These are phyloP conservation scores for Blyttiomyces sp. DNA, from an alignment of 371 early-diverging fungal genomes.

Conservation along the genomic window DNA sequence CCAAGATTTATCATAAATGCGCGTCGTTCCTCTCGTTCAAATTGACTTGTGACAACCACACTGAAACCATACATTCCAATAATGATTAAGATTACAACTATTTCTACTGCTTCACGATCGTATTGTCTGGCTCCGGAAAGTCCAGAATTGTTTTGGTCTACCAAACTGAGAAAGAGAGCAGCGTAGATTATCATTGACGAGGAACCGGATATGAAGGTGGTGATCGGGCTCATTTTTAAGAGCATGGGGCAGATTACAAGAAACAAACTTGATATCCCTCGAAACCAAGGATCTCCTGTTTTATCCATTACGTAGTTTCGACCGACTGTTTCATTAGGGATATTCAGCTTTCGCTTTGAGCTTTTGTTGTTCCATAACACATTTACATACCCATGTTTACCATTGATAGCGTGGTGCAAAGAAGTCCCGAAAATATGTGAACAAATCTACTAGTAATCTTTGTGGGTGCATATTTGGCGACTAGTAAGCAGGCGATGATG, in stretches of 20 bases:
- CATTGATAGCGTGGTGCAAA: not conserved
- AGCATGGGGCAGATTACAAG: slow-evolving; percentile 6
- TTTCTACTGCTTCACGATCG: no score
- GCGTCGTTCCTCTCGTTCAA: slow-evolving; percentile 5
- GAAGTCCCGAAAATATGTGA: not conserved
- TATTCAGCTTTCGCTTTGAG: not conserved
- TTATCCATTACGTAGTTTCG: slow-evolving; percentile 10
- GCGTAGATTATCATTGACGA: not conserved
- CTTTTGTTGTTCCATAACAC: no score
- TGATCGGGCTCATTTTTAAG: slow-evolving; percentile 5
- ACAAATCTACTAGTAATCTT: no score
- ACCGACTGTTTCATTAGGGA: not conserved
- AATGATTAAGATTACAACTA: not conserved
- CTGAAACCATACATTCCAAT: not conserved
- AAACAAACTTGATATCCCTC: slow-evolving; percentile 1
- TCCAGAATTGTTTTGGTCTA: no score
- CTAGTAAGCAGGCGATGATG: not conserved
- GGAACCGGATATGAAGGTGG: not conserved
- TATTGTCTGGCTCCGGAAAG: no score
- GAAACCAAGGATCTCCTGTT: slow-evolving; percentile 16
- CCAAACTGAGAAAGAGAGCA: not conserved
- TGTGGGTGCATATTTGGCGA: no score
- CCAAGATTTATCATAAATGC: slow-evolving; percentile 12
- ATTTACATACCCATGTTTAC: slow-evolving; percentile 3
- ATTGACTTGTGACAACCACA: not conserved